Base-by-base conservation (phyloP, 176 grass and related monocot genomes). In the Oryza meyeriana region DNA sequence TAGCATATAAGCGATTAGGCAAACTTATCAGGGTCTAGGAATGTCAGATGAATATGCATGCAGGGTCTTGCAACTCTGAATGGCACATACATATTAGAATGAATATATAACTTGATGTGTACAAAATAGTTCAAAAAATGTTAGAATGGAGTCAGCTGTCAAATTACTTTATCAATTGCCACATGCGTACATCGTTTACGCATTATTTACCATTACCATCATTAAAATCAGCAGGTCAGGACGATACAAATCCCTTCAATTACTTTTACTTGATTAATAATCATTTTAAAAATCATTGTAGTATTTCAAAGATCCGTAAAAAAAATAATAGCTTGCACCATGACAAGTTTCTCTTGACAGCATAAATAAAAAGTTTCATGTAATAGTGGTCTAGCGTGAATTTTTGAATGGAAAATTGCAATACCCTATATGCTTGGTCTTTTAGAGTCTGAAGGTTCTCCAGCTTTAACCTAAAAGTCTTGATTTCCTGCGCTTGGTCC, bases 391-490 rank as follows among this genome's bases (percentile, higher is more conserved):
- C 42, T 45, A 45, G 42, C 47, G 6, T 10, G 17, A 20, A 52
- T 20, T 10, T 7, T 70, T 74, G 52, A 38, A 78, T 17, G 61
- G 61, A 67, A 71, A 50, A 69, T 50, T 55, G 66, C 10, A 81
- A 61, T 85, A 98, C 95, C 95, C 92, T 91, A 58, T 91, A 89
- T 22, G 95, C 92, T 89, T 87, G 92, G 79, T 98, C 95, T 89
- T 98, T 98, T 64, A 98, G 28, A 78, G 90, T 98, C 79, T 98
- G 95, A 82, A 98, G 92, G 32, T 98, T 94, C 65, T 98, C 92
- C 78, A 98, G 72, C 78, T 98, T 98, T 67, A 98, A 83, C 80
- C 90, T 98, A 74, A 79, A 94, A 69, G 92, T 93, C 78, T 98
- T 98, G 84, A 98, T 94, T 57, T 98, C 95, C 64, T 98, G 95